Percentiles rank a stretch among this genome's conserved stretches.
phyloP scores from a whole-genome alignment of 2,329 filamentous ascomycete species.

The Madurella fahalii region DNA sequence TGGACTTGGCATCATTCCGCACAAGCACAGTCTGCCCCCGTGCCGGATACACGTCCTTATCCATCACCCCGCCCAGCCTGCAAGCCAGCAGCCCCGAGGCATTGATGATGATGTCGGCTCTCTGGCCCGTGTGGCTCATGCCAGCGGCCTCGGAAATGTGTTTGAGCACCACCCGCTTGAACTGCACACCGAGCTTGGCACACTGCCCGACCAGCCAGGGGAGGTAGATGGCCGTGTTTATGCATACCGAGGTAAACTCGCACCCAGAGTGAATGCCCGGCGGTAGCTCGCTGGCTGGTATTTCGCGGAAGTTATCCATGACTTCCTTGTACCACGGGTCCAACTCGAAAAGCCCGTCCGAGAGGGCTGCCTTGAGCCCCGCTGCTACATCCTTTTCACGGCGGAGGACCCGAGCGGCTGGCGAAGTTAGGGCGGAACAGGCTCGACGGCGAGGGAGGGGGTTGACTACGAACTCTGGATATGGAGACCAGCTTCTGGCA shows the following conservation, averaged over 20 bases:
- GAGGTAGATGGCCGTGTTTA: slow-evolving; percentile 85
- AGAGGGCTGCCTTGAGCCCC: slow-evolving; percentile 40
- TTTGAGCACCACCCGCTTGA: slow-evolving; percentile 59
- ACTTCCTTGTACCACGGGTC: slow-evolving; percentile 71
- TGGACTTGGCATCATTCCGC: slow-evolving; percentile 68
- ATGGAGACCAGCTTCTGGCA: slow-evolving; percentile 76
- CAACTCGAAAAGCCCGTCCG: slow-evolving; percentile 59
- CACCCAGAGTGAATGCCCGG: slow-evolving; percentile 66
- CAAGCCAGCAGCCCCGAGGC: slow-evolving; percentile 75
- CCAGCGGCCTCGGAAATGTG: slow-evolving; percentile 68
- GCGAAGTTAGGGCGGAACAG: neutral
- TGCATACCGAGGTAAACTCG: slow-evolving; percentile 79
- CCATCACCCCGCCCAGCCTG: slow-evolving; percentile 76
- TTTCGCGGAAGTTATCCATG: slow-evolving; percentile 65
- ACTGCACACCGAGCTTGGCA: slow-evolving; percentile 63
- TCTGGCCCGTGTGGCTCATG: slow-evolving; percentile 53
- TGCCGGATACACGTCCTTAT: slow-evolving; percentile 67
- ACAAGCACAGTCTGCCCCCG: slow-evolving; percentile 83
- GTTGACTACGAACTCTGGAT: slow-evolving; percentile 55
- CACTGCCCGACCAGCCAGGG: slow-evolving; percentile 82
- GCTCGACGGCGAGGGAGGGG: neutral
- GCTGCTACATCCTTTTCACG: slow-evolving; percentile 58
- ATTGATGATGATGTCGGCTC: slow-evolving; percentile 72
- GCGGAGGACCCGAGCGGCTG: slow-evolving; percentile 47
- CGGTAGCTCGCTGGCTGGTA: slow-evolving; percentile 56